Base-by-base conservation (phyloP, 192 early-diverging fungal species). In the Physocladia obscura region DNA sequence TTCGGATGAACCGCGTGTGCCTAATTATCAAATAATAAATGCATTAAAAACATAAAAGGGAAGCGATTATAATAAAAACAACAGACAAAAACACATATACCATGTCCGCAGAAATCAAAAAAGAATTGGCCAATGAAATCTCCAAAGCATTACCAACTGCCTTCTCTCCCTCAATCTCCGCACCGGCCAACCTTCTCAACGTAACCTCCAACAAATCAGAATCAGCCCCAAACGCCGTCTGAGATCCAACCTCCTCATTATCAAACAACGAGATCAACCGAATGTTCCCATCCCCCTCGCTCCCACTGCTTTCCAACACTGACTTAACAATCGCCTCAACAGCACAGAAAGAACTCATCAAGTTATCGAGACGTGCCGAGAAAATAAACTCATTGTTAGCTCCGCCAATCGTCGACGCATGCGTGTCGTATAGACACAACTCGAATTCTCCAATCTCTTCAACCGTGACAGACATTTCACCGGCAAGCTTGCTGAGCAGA, bases 221-320 rank as follows among this genome's bases (percentile, higher is more conserved):
- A 74, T 91, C 92, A 15, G 97, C 97, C 56, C 97, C 97, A 69
- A 96, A 91, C 3, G 95, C 96, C 40, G 93, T 92, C 13, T 78
- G 81, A 30, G 92, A 94, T 30, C 97, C 97, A 35, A 99, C 87
- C 69, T 99, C 97, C 76, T 99, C 97, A 80, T 99, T 97, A 77
- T 99, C 97, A 71, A 99, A 99, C 38, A 98, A 82, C 27, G 91
- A 85, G 37, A 94, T 84, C 39, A 99, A 78, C 49, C 96, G 89
- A 69, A 97, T 88, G 57, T 89, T 85, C 54, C 85, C 62, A 56
- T 94, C 92, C 32, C 82, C 76, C 30, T 75, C 82, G 37, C 74
- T 75, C 15, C 50, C 54, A 54, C 30, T 49, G 49, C 30, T 35
- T 62, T 62, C 59, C 19, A 13, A 4, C 19, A 71, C 69, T 48